Percentiles rank a stretch among this genome's conserved stretches.
phyloP scores from a whole-genome alignment of 352 stramenopile species.

The Phytopythium sindhum region DNA sequence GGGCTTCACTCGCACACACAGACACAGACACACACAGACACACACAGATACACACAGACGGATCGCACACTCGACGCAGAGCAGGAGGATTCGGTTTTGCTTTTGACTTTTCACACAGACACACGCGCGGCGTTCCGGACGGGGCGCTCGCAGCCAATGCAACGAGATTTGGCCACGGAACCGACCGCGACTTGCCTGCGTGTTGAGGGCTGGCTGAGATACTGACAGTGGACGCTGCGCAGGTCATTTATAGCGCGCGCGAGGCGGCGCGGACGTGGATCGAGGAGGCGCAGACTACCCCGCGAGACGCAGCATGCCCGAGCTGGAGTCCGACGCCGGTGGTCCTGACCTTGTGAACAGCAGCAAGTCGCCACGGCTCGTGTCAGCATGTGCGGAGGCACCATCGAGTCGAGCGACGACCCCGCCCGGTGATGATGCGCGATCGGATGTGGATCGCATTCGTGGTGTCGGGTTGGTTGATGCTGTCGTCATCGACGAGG shows the following conservation, averaged over 20 bases:
- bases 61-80: neutral
- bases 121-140: neutral
- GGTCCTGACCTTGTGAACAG: neutral
- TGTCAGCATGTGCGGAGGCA: neutral
- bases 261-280: neutral
- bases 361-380: neutral
- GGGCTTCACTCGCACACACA: conserved; percentile 5
- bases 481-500: neutral
- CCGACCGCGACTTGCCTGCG: neutral
- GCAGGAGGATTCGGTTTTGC: conserved; percentile 6
- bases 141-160: conserved; percentile 5
- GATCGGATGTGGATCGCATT: neutral
- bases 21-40: conserved; percentile 11
- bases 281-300: neutral
- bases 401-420: neutral
- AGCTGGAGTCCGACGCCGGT: neutral
- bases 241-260: neutral
- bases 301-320: neutral
- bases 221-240: neutral
- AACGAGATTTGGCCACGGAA: conserved; percentile 8
- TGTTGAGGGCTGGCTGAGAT: neutral
- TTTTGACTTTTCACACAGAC: conserved; percentile 2
- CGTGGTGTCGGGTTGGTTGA: neutral
- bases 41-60: conserved; percentile 25
- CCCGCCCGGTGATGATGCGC: neutral